These are phyloP conservation scores for Zalerion maritima DNA, from an alignment of 495 filamentous ascomycete genomes.

Conservation along the genomic window DNA sequence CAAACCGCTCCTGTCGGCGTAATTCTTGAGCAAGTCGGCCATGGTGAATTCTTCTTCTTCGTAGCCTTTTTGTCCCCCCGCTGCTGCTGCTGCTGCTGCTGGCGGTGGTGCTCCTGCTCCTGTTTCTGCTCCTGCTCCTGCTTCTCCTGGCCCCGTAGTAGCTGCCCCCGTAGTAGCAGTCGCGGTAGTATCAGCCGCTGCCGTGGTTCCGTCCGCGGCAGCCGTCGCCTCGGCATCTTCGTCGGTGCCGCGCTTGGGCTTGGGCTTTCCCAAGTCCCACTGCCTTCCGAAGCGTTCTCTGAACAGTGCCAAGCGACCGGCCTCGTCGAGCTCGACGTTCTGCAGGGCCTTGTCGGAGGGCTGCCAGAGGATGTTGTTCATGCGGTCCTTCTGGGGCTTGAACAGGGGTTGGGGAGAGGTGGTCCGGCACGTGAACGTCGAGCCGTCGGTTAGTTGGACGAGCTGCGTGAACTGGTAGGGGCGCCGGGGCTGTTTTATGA, in stretches of 20 bases:
- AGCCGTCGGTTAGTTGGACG: constrained; percentile 84
- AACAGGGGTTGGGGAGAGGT: constrained; percentile 70
- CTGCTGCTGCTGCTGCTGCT: too few relatives aligned
- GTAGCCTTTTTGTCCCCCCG: too few relatives aligned
- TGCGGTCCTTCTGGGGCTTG: constrained; percentile 64
- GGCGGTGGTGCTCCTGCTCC: constrained; percentile 32
- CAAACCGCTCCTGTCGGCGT: too few relatives aligned
- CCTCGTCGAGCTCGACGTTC: constrained; percentile 91
- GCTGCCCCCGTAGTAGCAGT: constrained; percentile 12
- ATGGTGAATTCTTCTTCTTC: too few relatives aligned
- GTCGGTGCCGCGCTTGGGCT: constrained; percentile 24
- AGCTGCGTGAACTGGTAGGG: constrained; percentile 97
- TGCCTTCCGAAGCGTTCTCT: constrained; percentile 65
- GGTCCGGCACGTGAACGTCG: constrained; percentile 74
- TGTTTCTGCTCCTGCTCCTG: constrained; percentile 19
- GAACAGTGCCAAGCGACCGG: constrained; percentile 77
- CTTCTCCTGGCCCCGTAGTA: constrained; percentile 9
- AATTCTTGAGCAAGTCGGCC: too few relatives aligned
- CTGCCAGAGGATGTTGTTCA: constrained; percentile 85
- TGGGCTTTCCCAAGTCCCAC: too few relatives aligned
- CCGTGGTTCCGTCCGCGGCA: constrained; percentile 10
- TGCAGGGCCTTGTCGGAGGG: constrained; percentile 59
- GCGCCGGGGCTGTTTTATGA: constrained; percentile 71
- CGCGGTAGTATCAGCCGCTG: constrained; percentile 9
- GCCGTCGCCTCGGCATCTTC: constrained; percentile 14